Evolutionary conservation across 176 grass and related monocot species (phyloP).

Genomic region (Saccharum officinarum): DNA sequence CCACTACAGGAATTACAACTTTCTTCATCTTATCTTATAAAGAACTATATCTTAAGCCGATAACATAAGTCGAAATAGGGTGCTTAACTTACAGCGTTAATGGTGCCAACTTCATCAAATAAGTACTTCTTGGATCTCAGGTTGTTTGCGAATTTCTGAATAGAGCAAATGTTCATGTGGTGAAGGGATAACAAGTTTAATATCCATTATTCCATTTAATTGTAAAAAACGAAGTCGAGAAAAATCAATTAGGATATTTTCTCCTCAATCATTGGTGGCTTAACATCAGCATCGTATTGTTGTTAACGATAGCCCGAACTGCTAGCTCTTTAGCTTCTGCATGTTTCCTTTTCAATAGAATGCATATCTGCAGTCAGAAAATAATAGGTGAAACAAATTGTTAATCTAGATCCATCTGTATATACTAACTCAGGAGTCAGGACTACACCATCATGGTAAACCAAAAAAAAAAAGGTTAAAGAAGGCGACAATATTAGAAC

Average conservation of each 20-base stretch:
- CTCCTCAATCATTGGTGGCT: constrained; percentile 84
- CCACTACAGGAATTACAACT: neutral
- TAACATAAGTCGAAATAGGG: constrained; percentile 16
- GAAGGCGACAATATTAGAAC: neutral
- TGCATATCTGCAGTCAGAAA: constrained; percentile 66
- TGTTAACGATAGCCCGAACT: constrained; percentile 80
- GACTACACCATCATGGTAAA: constrained; percentile 24
- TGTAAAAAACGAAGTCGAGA: constrained; percentile 24
- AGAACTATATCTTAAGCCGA: constrained; percentile 14
- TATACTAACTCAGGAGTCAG: neutral
- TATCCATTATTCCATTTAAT: constrained; percentile 5
- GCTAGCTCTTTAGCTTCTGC: constrained; percentile 87
- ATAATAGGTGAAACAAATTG: neutral
- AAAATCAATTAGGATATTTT: constrained; percentile 82
- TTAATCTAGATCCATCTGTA: constrained; percentile 10
- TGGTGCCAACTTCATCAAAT: constrained; percentile 46
- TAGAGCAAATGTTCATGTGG: constrained; percentile 61
- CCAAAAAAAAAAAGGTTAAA: neutral
- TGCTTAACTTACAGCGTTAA: constrained; percentile 46
- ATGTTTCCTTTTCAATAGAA: constrained; percentile 82
- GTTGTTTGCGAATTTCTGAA: constrained; percentile 67
- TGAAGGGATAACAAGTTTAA: constrained; percentile 57
- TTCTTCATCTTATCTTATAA: neutral
- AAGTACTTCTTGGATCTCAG: constrained; percentile 60
- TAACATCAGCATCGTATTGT: constrained; percentile 89